These are phyloP conservation scores for Pseudonectria foliicola DNA, from an alignment of 2,329 filamentous ascomycete species.

Conservation along the genomic window DNA sequence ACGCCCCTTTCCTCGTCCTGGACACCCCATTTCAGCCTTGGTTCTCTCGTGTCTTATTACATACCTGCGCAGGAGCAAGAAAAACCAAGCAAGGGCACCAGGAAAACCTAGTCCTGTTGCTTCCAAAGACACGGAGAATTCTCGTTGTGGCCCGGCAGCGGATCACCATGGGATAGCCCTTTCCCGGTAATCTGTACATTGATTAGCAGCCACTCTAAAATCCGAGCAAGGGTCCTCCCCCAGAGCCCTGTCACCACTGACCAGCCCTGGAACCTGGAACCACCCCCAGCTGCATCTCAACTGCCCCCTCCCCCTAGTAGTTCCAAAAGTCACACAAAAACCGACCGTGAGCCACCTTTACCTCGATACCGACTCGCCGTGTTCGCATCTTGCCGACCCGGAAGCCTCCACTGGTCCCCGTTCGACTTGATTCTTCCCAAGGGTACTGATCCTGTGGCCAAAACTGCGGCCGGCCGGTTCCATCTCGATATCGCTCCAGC, in stretches of 20 bases:
- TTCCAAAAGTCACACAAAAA: conserved; percentile 45
- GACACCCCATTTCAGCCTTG: too few relatives aligned
- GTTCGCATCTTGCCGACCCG: conserved; percentile 21
- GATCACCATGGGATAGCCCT: conserved; percentile 26
- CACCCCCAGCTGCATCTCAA: conserved; percentile 38
- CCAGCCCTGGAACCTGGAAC: conserved; percentile 35
- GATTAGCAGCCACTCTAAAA: conserved; percentile 33
- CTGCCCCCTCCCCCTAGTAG: conserved; percentile 29
- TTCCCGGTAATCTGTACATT: conserved; percentile 27
- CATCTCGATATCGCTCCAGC: conserved; percentile 37
- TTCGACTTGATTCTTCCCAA: conserved; percentile 22
- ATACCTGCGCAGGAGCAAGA: too few relatives aligned
- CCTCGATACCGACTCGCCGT: conserved; percentile 24
- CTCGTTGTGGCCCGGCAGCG: conserved; percentile 24
- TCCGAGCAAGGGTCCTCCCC: conserved; percentile 28
- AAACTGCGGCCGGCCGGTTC: conserved; percentile 41
- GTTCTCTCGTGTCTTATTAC: conserved; percentile 23
- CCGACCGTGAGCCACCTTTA: conserved; percentile 34
- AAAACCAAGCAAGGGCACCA: too few relatives aligned
- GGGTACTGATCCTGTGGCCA: conserved; percentile 24
- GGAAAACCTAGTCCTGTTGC: too few relatives aligned
- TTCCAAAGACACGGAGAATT: conserved; percentile 31
- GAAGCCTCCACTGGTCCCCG: conserved; percentile 20
- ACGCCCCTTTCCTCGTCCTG: too few relatives aligned
- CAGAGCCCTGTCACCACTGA: conserved; percentile 30